phyloP scores from a whole-genome alignment of 441 rosid species.

The Kokia cookei region DNA sequence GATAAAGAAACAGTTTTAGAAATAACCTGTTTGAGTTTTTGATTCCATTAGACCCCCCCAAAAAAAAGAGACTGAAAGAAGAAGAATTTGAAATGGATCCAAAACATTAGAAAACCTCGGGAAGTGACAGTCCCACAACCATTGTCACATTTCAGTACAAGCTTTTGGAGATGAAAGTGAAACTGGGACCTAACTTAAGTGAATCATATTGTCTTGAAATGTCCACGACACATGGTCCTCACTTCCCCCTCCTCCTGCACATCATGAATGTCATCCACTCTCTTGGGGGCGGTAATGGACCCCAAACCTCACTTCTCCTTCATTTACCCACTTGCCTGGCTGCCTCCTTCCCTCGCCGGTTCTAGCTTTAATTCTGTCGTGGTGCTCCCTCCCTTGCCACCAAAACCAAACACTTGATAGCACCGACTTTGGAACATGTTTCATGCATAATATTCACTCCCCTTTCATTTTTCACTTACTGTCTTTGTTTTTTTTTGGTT shows the following conservation, averaged over 20 bases:
- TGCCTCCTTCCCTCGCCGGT: too few relatives aligned
- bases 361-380: too few relatives aligned
- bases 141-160: background rate
- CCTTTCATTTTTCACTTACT: constrained; percentile 1
- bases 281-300: constrained; percentile 13
- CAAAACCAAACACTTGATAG: constrained; percentile 8
- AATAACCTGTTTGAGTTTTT: background rate
- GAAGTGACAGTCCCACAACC: constrained; percentile 8
- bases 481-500: background rate
- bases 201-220: background rate
- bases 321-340: background rate
- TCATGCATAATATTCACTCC: constrained; percentile 3
- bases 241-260: background rate
- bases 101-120: background rate
- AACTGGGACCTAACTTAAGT: background rate
- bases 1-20: too few relatives aligned
- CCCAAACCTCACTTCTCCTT: background rate
- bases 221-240: background rate
- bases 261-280: constrained; percentile 5
- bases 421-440: constrained; percentile 1
- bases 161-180: background rate
- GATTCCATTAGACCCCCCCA: background rate
- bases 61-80: background rate
- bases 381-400: background rate
- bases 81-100: background rate